Base-by-base conservation (phyloP, 2,329 filamentous ascomycete genomes). In the Furcasterigmium sp. region DNA sequence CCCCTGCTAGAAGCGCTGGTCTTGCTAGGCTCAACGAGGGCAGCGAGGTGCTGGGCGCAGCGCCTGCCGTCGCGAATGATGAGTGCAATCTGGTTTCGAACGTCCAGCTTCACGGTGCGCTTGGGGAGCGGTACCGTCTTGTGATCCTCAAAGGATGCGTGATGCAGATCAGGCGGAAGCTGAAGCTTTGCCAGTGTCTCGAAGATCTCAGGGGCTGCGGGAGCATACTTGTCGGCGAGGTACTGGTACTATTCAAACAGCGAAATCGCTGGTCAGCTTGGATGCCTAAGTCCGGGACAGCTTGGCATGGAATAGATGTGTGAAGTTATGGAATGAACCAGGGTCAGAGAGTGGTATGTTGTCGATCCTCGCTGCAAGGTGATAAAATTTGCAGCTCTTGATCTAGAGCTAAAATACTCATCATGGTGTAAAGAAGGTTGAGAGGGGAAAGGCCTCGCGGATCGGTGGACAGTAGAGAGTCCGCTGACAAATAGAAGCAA, bases 351-450 rank as follows among this genome's bases (percentile, higher is more conserved):
- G 55, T 69, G 62, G 54, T 64, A 58, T 61, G 62, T 59, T 61
- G 64, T 85, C 81, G 71, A 74, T 86, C 84, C 78, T 65, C 59
- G 71, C 69, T 73, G 70, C 72, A 64, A 56, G 48, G 50, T 49
- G 51, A 59, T 26, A 26, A 26, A 26, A 35, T 29, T 30, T 41
- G 74, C 69, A 78, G 74, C 82, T 87, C 76, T 74, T 84, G 84
- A 86, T 88, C 85, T 88, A 88, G 85, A 89, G 85, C 85, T 88
- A 87, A 85, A 61, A 56, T 56, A 58, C 52, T 68, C 64, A 69
- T 73, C 69, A 72, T 69, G 35, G 28, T 45, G 45, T 42, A 54
- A 37, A 42, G 39, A 26, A 38, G 43, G 42, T 37, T 37, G 32
- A 11, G n/a, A 17, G 18, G n/a, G 8, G n/a, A 19, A 35, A 17